Percentiles rank a stretch among this genome's conserved stretches.
phyloP scores from a whole-genome alignment of 768 basidiomycete genomes.

The Coprinopsis marcescibilis region DNA sequence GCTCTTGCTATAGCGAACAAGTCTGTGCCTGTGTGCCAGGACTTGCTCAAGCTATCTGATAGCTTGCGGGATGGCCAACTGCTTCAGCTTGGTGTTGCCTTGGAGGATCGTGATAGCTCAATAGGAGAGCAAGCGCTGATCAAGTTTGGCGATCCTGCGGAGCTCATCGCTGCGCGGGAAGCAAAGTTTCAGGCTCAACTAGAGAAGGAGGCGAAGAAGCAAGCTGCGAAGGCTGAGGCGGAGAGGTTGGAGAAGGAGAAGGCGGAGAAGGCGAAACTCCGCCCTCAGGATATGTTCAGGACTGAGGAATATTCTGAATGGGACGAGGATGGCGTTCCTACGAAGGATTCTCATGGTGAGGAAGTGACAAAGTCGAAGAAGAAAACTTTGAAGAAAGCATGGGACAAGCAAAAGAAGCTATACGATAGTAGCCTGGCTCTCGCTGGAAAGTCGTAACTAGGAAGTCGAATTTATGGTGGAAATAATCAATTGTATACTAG shows the following conservation, averaged over 20 bases:
- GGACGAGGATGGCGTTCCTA: slow-evolving; percentile 81
- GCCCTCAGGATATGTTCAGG: slow-evolving; percentile 78
- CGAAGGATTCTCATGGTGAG: slow-evolving; percentile 75
- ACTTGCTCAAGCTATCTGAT: slow-evolving; percentile 85
- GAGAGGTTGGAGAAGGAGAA: slow-evolving; percentile 68
- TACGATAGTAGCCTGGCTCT: slow-evolving; percentile 77
- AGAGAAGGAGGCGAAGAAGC: slow-evolving; percentile 71
- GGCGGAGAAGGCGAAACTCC: slow-evolving; percentile 77
- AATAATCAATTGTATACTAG: too few species aligned
- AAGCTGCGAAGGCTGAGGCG: slow-evolving; percentile 55
- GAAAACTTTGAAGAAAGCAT: slow-evolving; percentile 78
- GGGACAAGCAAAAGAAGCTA: slow-evolving; percentile 66
- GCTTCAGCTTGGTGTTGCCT: slow-evolving; percentile 86
- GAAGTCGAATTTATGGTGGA: too few species aligned
- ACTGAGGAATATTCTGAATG: slow-evolving; percentile 82
- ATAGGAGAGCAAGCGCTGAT: slow-evolving; percentile 91
- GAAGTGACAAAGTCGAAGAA: slow-evolving; percentile 76
- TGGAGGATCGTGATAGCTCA: slow-evolving; percentile 96
- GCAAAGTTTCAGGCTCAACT: slow-evolving; percentile 75
- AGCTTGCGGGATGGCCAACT: slow-evolving; percentile 85
- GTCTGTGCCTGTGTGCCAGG: slow-evolving; percentile 60
- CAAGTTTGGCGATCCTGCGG: slow-evolving; percentile 80
- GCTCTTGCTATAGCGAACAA: slow-evolving; percentile 67
- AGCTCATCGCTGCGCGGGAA: slow-evolving; percentile 79
- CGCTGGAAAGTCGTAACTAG: too few species aligned